phyloP scores from a whole-genome alignment of 2,329 filamentous ascomycete species.

The Scytalidium sp. region DNA sequence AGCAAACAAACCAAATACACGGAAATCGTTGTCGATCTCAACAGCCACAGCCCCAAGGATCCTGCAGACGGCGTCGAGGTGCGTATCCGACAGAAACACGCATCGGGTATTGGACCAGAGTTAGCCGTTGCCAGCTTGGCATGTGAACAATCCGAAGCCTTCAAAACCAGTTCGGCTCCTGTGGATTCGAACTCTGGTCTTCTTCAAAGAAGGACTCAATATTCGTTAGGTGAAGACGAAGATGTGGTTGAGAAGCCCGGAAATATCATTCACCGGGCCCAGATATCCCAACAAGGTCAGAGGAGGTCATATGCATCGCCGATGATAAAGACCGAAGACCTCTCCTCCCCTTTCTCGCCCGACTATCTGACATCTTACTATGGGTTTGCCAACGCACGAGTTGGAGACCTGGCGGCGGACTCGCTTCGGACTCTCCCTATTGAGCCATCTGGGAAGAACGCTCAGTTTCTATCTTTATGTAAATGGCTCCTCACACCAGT shows the following conservation, averaged over 20 bases:
- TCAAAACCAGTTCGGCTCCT: too few species aligned
- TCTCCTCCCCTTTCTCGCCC: background rate
- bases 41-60: background rate
- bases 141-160: background rate
- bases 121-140: too few species aligned
- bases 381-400: slow-evolving; percentile 1
- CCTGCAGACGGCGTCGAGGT: background rate
- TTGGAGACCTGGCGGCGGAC: slow-evolving; percentile 16
- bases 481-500: slow-evolving; percentile 6
- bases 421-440: slow-evolving; percentile 36
- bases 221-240: too few species aligned
- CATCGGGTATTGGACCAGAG: too few species aligned
- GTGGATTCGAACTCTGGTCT: too few species aligned
- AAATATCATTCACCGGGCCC: background rate
- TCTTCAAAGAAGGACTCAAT: too few species aligned
- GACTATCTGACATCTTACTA: slow-evolving; percentile 3
- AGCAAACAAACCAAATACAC: background rate
- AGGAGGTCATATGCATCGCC: background rate
- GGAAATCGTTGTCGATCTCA: slow-evolving; percentile 1
- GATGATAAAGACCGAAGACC: background rate
- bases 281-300: background rate
- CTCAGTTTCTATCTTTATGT: slow-evolving; percentile 27
- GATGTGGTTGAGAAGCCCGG: too few species aligned
- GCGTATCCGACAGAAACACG: too few species aligned
- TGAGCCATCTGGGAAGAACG: slow-evolving; percentile 17